Percentiles rank a stretch among this genome's conserved stretches.
These are phyloP conservation scores for Diaporthe sp. DNA, from an alignment of 2,329 filamentous ascomycete species.

Conservation along the genomic window DNA sequence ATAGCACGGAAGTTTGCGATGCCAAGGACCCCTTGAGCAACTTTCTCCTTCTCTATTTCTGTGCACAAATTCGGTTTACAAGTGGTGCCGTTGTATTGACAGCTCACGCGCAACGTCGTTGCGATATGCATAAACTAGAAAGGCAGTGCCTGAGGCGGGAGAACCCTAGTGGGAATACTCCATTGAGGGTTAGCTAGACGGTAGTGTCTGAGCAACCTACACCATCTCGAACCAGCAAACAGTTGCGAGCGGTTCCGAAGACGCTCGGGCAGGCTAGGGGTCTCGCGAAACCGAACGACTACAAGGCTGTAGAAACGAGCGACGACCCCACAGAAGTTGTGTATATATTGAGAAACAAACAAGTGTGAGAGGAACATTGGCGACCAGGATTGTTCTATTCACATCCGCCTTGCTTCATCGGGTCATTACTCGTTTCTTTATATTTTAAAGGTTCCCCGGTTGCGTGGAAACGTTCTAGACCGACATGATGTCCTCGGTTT, in stretches of 20 bases:
- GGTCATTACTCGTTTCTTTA: neutral
- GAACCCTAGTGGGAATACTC: neutral
- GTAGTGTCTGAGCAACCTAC: neutral
- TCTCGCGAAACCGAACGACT: neutral
- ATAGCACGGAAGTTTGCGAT: neutral
- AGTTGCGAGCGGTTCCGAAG: neutral
- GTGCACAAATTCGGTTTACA: neutral
- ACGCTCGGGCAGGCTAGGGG: too few relatives aligned
- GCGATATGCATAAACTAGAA: neutral
- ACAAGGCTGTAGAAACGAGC: neutral
- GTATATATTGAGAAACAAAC: conserved; percentile 11
- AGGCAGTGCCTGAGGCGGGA: neutral
- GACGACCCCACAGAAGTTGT: neutral
- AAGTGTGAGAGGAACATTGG: neutral
- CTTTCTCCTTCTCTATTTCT: neutral
- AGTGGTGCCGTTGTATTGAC: neutral
- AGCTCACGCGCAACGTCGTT: neutral
- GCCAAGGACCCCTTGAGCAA: neutral
- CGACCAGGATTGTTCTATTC: neutral
- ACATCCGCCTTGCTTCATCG: neutral
- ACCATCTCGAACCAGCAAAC: neutral
- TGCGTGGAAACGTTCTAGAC: neutral
- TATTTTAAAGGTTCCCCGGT: neutral
- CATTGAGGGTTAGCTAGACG: neutral
- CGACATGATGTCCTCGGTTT: neutral